Base-by-base conservation (phyloP, 2,329 filamentous ascomycete species). In the Didymella exigua region DNA sequence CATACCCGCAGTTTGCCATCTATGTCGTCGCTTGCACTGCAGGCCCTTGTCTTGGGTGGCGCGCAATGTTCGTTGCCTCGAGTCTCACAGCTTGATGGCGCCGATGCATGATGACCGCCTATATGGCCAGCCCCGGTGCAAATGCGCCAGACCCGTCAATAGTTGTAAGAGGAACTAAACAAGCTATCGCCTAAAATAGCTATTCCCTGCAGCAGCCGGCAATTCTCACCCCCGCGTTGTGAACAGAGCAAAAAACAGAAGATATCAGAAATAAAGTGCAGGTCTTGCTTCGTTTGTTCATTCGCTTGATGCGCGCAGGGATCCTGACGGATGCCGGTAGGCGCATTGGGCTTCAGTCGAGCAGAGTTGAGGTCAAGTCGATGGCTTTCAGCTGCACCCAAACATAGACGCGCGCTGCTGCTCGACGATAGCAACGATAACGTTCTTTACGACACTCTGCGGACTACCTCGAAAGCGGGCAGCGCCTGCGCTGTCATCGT, bases 141-240 rank as follows among this genome's bases (percentile, higher is more conserved):
- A 37, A n/a, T 23, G 21, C 36, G 36, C 36, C 21, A n/a, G 42
- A n/a, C 16, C 59, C 61, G 65, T 57, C 53, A 62, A 62, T 53
- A 65, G 57, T 67, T 65, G 63, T 58, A 58, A 49, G 46, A 26
- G 18, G 16, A 16, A 18, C 16, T 16, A 46, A 64, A 63, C 58
- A 63, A 65, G 62, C 60, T 59, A 51, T 34, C 37, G 31, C 59
- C 56, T 48, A 63, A 59, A 63, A 63, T 63, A 62, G 57, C 47
- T 40, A 46, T 52, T 54, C 46, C 54, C 44, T 58, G 34, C 43
- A 54, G 36, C 42, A 37, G 46, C 41, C 16, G 33, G 41, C 30
- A 24, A 41, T 27, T 19, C 19, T 40, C 40, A 34, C 27, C 44
- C 30, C 13, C 21, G 40, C n/a, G 24, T 34, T 24, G 34, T 10